Evolutionary conservation across 176 grass and related monocot genomes (phyloP).

Genomic region (Phoenix roebelenii): DNA sequence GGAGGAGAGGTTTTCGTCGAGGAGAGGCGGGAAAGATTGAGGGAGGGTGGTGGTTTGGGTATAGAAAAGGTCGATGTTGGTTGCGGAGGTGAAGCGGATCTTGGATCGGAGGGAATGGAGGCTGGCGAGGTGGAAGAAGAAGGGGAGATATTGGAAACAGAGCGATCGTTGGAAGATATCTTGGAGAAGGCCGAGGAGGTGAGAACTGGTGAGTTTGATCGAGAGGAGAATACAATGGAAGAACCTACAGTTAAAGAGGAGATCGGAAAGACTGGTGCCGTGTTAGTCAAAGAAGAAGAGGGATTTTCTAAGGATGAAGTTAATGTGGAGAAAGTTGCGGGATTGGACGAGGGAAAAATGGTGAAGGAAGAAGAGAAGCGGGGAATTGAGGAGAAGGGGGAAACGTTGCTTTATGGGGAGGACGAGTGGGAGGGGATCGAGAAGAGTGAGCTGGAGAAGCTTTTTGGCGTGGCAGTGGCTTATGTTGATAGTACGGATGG

Average conservation of each 20-base stretch:
- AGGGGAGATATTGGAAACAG: no score
- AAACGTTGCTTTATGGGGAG: conserved; percentile 18
- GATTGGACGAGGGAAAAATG: conserved; percentile 1
- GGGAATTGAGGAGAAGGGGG: neutral
- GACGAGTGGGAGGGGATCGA: conserved; percentile 24
- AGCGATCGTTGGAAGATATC: no score
- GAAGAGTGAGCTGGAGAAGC: conserved; percentile 34
- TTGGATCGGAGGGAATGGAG: no score
- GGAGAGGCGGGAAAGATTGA: neutral
- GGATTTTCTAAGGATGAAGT: neutral
- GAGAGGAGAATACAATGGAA: no score
- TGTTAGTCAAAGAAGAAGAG: neutral
- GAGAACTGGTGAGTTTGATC: no score
- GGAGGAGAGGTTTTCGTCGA: neutral
- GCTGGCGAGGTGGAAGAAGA: no score
- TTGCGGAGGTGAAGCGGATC: neutral
- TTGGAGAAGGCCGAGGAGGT: no score
- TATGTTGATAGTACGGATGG: conserved; percentile 32
- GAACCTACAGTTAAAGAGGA: no score
- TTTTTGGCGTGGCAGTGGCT: conserved; percentile 17
- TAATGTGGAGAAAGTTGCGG: conserved; percentile 1
- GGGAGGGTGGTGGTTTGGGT: neutral
- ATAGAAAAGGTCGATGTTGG: neutral
- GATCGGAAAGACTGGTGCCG: no score
- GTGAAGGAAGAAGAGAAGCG: neutral